Evolutionary conservation across 495 filamentous ascomycete species (phyloP).

Genomic region (Trichoderma gamsii): DNA sequence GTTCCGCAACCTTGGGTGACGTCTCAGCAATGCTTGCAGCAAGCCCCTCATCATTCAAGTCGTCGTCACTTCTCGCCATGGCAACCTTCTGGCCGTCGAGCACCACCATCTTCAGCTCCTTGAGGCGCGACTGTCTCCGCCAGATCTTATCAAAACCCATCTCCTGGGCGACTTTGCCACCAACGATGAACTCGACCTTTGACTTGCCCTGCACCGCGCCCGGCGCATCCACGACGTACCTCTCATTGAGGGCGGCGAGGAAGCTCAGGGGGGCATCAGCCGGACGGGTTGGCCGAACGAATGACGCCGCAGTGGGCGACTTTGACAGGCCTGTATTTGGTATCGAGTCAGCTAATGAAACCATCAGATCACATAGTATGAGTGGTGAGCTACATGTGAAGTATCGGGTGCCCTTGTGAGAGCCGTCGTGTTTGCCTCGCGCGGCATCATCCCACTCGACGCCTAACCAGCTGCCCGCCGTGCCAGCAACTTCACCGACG

Average conservation of each 20-base stretch:
- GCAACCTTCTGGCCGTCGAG: conserved; percentile 67
- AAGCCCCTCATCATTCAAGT: conserved; percentile 23
- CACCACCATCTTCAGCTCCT: conserved; percentile 72
- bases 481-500: conserved; percentile 67
- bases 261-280: conserved; percentile 63
- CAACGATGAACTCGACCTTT: conserved; percentile 57
- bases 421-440: conserved; percentile 85
- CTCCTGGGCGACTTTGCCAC: conserved; percentile 84
- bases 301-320: conserved; percentile 68
- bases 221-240: conserved; percentile 63
- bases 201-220: conserved; percentile 22
- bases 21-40: conserved; percentile 34
- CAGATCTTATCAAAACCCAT: conserved; percentile 93
- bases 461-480: conserved; percentile 78
- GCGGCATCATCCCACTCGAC: conserved; percentile 91
- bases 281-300: conserved; percentile 71
- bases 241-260: conserved; percentile 69
- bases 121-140: conserved; percentile 65
- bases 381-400: conserved; percentile 61
- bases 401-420: conserved; percentile 70
- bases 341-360: conserved; percentile 6
- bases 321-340: conserved; percentile 52
- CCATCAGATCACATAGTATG: too few species aligned
- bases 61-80: conserved; percentile 30
- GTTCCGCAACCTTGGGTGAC: conserved; percentile 64